Percentiles rank a stretch among this genome's conserved stretches.
Conservation (phyloP, 352 stramenopile species). For the Globisporangium echinulatum region DNA sequence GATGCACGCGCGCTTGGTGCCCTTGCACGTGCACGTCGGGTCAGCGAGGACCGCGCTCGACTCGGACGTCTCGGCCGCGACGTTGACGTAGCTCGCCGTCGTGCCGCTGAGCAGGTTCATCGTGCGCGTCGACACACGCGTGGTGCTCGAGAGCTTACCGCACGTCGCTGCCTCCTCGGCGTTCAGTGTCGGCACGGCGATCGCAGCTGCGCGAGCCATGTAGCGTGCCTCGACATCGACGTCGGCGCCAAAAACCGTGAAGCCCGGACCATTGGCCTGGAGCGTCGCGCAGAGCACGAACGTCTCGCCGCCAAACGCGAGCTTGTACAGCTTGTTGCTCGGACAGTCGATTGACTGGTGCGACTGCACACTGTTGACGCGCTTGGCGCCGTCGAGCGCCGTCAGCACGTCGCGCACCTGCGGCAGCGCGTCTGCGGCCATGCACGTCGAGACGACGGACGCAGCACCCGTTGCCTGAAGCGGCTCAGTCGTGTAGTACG, state of each 20-base stretch:
- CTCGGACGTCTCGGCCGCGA: constrained; percentile 12
- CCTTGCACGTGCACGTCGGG: constrained; percentile 33
- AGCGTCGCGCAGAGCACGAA: constrained; percentile 29
- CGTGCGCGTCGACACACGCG: neutral
- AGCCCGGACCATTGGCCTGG: constrained; percentile 8
- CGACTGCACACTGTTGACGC: neutral
- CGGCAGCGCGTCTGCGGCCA: neutral
- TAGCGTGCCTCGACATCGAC: constrained; percentile 33
- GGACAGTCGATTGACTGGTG: neutral
- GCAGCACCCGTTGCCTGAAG: too few relatives aligned
- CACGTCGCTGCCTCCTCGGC: constrained; percentile 4
- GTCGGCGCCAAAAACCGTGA: constrained; percentile 34
- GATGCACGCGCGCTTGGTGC: constrained; percentile 30
- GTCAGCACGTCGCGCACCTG: neutral
- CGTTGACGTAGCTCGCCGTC: constrained; percentile 10
- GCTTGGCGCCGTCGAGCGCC: neutral
- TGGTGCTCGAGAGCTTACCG: constrained; percentile 2
- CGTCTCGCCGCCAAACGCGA: constrained; percentile 30
- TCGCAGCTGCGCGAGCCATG: constrained; percentile 1
- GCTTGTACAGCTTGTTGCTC: constrained; percentile 1
- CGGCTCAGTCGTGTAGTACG: too few relatives aligned
- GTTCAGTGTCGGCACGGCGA: neutral
- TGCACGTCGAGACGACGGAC: too few relatives aligned
- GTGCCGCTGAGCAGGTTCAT: constrained; percentile 3
- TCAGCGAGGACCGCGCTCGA: constrained; percentile 9